Base-by-base conservation (phyloP, 2,329 filamentous ascomycete genomes). In the Hypoxylon sp. region DNA sequence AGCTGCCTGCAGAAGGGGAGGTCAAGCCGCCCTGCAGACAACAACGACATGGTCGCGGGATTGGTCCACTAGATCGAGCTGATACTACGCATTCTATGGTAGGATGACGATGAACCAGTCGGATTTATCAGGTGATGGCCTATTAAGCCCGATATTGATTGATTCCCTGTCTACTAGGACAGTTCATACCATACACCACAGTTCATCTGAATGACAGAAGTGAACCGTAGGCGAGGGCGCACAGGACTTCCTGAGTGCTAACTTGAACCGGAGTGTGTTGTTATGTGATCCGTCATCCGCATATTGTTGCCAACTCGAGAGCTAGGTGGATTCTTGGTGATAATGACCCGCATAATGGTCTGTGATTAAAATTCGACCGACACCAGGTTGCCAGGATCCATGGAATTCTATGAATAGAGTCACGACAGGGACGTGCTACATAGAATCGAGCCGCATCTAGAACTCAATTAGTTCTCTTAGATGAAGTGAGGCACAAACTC, bases 381-480 rank as follows among this genome's bases (percentile, higher is more conserved):
- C 35, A 17, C 53, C 33, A 59, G 62, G 66, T 47, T 55, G 14
- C 53, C 33, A 59, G 62, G 66, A 47, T 52, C 69, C 66, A 63
- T 35, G 62, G 57, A 35, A 55, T 69, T 63, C 70, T 71, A 72
- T 73, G 65, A 71, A 73, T 72, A 73, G 70, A 64, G 57, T 68
- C 59, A 35, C 47, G 58, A 65, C 65, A 71, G 61, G 66, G 64
- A 65, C 55, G 31, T 54, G 39, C 39, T 44, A 31, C 29, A 31
- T 31, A 48, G 54, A 63, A 61, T 52, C 62, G 71, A 73, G 71
- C 71, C 71, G 67, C 70, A 73, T 63, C 67, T 66, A 59, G 55
- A 70, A 59, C 42, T 59, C 42, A 60, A 59, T 59, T 50, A 60
- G 59, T 48, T 44, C 24, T 50, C 29, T 51, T 52, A 62, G 57